phyloP scores from a whole-genome alignment of 2,329 filamentous ascomycete species.

The Fonsecaea nubica region DNA sequence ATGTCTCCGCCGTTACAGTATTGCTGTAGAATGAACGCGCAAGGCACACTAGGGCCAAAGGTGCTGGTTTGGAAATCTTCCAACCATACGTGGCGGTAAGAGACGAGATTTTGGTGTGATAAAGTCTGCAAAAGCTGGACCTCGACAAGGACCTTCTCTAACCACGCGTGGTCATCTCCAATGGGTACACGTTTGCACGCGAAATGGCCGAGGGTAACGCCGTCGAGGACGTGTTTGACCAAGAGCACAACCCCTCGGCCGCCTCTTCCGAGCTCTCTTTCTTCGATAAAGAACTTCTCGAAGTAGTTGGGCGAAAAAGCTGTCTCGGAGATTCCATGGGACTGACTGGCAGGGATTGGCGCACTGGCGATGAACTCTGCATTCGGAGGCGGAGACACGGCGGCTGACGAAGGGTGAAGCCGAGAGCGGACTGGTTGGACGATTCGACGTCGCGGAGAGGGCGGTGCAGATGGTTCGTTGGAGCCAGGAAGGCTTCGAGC shows the following conservation, averaged over 20 bases:
- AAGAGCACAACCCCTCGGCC: constrained; percentile 94
- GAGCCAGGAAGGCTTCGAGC: constrained; percentile 63
- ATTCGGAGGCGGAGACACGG: constrained; percentile 54
- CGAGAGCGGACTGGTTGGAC: constrained; percentile 54
- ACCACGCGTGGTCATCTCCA: constrained; percentile 90
- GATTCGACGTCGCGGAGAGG: constrained; percentile 58
- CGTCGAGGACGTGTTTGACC: constrained; percentile 91
- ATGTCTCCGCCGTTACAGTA: constrained; percentile 96
- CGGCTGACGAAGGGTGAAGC: constrained; percentile 36
- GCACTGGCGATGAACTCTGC: constrained; percentile 57
- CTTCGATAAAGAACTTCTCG: constrained; percentile 88
- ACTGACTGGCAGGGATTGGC: constrained; percentile 47
- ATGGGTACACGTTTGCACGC: constrained; percentile 97
- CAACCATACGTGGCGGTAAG: constrained; percentile 96
- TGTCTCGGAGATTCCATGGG: constrained; percentile 77
- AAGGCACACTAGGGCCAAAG: constrained; percentile 90
- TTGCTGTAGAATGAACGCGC: constrained; percentile 95
- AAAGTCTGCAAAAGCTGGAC: constrained; percentile 91
- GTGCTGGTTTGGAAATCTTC: constrained; percentile 83
- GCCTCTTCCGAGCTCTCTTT: constrained; percentile 82
- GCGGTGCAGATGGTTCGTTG: constrained; percentile 54
- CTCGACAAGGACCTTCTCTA: constrained; percentile 92
- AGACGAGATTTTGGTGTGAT: constrained; percentile 92
- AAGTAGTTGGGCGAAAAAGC: constrained; percentile 95
- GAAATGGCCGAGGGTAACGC: constrained; percentile 85